Conservation (phyloP, 1,284 basidiomycete species). For the Flammula alnicola region DNA sequence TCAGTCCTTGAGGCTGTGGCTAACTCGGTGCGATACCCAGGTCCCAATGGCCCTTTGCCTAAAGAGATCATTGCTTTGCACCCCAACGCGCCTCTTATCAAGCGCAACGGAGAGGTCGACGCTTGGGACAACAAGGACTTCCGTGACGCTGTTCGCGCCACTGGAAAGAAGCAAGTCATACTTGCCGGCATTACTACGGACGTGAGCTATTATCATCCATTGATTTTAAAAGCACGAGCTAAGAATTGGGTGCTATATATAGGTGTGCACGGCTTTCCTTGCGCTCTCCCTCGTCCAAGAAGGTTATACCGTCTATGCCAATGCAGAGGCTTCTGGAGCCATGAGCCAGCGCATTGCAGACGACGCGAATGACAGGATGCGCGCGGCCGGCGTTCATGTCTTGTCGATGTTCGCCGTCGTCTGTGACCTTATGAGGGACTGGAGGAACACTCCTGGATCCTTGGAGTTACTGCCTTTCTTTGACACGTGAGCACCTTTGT, state of each 20-base stretch:
- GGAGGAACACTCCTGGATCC: slow-evolving; percentile 47
- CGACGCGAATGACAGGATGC: slow-evolving; percentile 52
- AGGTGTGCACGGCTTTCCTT: slow-evolving; percentile 53
- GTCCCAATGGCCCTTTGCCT: slow-evolving; percentile 51
- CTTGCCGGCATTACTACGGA: slow-evolving; percentile 53
- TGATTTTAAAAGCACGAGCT: not conserved
- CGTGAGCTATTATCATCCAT: slow-evolving; percentile 32
- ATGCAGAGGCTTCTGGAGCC: slow-evolving; percentile 49
- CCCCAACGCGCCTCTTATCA: slow-evolving; percentile 47
- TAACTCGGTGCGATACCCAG: slow-evolving; percentile 23
- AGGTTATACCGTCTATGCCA: slow-evolving; percentile 51
- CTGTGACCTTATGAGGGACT: slow-evolving; percentile 51
- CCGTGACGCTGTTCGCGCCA: slow-evolving; percentile 48
- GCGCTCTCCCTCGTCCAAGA: slow-evolving; percentile 47
- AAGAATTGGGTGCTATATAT: not conserved
- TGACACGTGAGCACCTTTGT: slow-evolving; percentile 39
- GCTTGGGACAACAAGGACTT: slow-evolving; percentile 56
- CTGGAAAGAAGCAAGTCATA: slow-evolving; percentile 52
- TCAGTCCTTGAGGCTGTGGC: not conserved
- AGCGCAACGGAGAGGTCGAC: slow-evolving; percentile 51
- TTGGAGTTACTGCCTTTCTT: slow-evolving; percentile 44
- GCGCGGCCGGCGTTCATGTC: slow-evolving; percentile 47
- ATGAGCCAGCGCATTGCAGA: slow-evolving; percentile 42
- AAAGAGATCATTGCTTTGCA: slow-evolving; percentile 48
- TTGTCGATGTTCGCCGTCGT: slow-evolving; percentile 47